A percentile compares a stretch with the other conserved stretches of the same genome.
phyloP scores from a whole-genome alignment of 129 eudicot species.

The Artemisia argyi region DNA sequence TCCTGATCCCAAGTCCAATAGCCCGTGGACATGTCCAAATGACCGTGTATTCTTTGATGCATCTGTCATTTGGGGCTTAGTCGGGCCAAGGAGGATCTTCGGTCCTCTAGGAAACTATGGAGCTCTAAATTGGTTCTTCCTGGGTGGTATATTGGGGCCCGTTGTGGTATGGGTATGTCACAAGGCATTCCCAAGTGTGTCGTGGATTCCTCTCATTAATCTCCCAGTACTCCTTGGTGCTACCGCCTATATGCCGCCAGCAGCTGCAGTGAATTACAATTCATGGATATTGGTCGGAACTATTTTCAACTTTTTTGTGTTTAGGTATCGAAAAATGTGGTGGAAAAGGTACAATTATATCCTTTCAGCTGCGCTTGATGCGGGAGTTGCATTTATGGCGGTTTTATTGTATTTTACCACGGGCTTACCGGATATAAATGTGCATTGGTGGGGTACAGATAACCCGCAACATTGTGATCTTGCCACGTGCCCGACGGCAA shows the following conservation, averaged over 20 bases:
- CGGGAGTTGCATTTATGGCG: constrained; percentile 89
- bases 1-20: constrained; percentile 36
- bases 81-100: constrained; percentile 74
- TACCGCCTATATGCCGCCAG: constrained; percentile 84
- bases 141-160: constrained; percentile 59
- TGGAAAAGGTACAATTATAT: constrained; percentile 90
- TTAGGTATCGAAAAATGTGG: constrained; percentile 66
- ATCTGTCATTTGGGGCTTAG: constrained; percentile 88
- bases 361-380: constrained; percentile 85
- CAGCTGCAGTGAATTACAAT: constrained; percentile 63
- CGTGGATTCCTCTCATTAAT: constrained; percentile 74
- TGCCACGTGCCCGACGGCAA: constrained; percentile 80
- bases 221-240: constrained; percentile 84
- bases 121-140: constrained; percentile 72
- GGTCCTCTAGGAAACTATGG: constrained; percentile 67
- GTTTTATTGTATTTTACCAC: constrained; percentile 57
- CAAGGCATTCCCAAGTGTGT: constrained; percentile 50
- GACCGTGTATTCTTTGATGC: constrained; percentile 81
- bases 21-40: constrained; percentile 78
- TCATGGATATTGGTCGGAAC: constrained; percentile 76
- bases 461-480: constrained; percentile 55
- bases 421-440: constrained; percentile 33
- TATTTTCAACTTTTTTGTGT: constrained; percentile 71
- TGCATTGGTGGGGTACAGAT: constrained; percentile 75
- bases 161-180: constrained; percentile 60